A percentile compares a stretch with the other conserved stretches of the same genome.
Conservation (phyloP, 1,284 basidiomycete genomes). For the Ceratobasidium sp. region DNA sequence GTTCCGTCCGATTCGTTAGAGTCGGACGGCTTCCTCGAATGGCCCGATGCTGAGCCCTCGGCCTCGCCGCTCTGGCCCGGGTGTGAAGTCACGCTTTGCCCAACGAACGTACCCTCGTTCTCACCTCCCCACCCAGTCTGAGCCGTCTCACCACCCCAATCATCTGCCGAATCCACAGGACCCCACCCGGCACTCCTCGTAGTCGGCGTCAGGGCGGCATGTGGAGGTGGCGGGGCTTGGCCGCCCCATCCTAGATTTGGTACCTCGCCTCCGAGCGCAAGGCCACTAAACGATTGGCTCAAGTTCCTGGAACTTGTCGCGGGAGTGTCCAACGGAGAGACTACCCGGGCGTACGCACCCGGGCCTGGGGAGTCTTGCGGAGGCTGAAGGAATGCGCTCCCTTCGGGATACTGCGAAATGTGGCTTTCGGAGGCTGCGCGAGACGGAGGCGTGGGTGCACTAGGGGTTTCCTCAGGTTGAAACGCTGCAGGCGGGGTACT, state of each 20-base stretch:
- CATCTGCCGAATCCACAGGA: constrained; percentile 33
- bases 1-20: constrained; percentile 27
- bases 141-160: constrained; percentile 44
- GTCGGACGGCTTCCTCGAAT: constrained; percentile 34
- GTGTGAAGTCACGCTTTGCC: constrained; percentile 8
- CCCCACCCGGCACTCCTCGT: constrained; percentile 52
- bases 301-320: constrained; percentile 54
- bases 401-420: constrained; percentile 36
- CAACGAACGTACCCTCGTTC: constrained; percentile 57
- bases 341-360: constrained; percentile 52
- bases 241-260: constrained; percentile 60
- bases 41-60: constrained; percentile 60
- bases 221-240: constrained; percentile 56
- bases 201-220: constrained; percentile 44
- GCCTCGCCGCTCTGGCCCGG: constrained; percentile 52
- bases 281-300: constrained; percentile 64
- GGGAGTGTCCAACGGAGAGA: constrained; percentile 66
- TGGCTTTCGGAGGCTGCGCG: constrained; percentile 33
- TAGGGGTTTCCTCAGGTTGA: constrained; percentile 22
- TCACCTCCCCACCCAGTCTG: constrained; percentile 51
- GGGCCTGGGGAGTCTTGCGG: constrained; percentile 27
- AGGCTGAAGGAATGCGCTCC: constrained; percentile 28
- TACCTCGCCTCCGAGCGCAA: constrained; percentile 71
- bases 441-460: constrained; percentile 31
- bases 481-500: constrained; percentile 6